phyloP scores from a whole-genome alignment of 345 rosid genomes.

The Populus simonii region DNA sequence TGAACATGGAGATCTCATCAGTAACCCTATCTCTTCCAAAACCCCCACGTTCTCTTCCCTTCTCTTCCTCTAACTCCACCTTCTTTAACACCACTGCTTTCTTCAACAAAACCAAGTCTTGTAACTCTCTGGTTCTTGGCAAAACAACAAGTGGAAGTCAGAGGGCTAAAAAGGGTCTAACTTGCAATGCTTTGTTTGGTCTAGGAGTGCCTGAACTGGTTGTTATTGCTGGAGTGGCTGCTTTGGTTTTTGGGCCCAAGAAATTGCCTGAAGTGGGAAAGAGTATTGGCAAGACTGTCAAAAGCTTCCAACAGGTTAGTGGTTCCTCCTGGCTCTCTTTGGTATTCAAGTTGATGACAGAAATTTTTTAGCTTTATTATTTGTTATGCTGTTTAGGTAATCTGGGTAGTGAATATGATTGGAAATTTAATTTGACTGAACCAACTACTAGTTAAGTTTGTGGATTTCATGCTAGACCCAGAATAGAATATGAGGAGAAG shows the following conservation, averaged over 20 bases:
- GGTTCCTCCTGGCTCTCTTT: slow-evolving; percentile 12
- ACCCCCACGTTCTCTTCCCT: slow-evolving; percentile 28
- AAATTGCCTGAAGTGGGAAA: slow-evolving; percentile 91
- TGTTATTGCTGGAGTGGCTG: slow-evolving; percentile 93
- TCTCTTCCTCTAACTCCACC: slow-evolving; percentile 57
- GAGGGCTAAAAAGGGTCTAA: slow-evolving; percentile 43
- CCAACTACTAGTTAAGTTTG: not conserved
- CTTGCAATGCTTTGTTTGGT: slow-evolving; percentile 84
- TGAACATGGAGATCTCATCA: slow-evolving; percentile 61
- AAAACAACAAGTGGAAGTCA: slow-evolving; percentile 34
- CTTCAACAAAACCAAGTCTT: slow-evolving; percentile 9
- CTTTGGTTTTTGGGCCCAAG: slow-evolving; percentile 91
- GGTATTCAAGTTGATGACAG: slow-evolving; percentile 1
- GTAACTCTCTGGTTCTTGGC: slow-evolving; percentile 35
- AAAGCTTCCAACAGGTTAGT: slow-evolving; percentile 87
- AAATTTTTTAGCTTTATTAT: slow-evolving; percentile 11
- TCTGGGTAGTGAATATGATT: not conserved
- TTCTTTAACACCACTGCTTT: slow-evolving; percentile 30
- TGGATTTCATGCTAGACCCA: not conserved
- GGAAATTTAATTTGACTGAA: not conserved
- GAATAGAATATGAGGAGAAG: not conserved
- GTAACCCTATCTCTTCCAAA: slow-evolving; percentile 42
- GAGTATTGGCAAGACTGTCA: slow-evolving; percentile 92
- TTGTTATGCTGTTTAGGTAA: slow-evolving; percentile 1
- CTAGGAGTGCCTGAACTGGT: slow-evolving; percentile 93